A percentile compares a stretch with the other conserved stretches of the same genome.
These are phyloP conservation scores for Ilyonectria sp. DNA, from an alignment of 2,329 filamentous ascomycete species.

Conservation along the genomic window DNA sequence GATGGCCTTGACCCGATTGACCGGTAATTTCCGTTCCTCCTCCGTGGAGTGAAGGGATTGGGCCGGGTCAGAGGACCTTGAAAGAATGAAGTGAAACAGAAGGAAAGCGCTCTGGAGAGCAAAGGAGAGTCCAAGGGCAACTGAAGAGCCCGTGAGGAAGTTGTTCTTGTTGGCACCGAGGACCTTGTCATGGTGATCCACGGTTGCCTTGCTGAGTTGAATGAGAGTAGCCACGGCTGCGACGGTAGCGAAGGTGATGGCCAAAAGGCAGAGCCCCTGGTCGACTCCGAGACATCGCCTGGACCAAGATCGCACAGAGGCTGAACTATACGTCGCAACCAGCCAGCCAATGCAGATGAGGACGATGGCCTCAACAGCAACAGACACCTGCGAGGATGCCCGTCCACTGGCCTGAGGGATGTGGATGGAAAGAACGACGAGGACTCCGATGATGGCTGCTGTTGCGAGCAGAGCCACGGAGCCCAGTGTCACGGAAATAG, in stretches of 20 bases:
- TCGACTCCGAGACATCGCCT: slow-evolving; percentile 43
- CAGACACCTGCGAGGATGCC: slow-evolving; percentile 46
- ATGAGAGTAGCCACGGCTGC: slow-evolving; percentile 62
- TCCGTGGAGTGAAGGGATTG: slow-evolving; percentile 43
- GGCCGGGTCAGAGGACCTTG: slow-evolving; percentile 46
- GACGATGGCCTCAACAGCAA: slow-evolving; percentile 48
- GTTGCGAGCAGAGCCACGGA: slow-evolving; percentile 42
- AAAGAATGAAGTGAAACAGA: slow-evolving; percentile 59
- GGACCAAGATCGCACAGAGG: slow-evolving; percentile 43
- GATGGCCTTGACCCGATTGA: slow-evolving; percentile 64
- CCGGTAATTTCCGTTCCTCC: slow-evolving; percentile 40
- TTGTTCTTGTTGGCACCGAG: slow-evolving; percentile 39
- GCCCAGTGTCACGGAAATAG: slow-evolving; percentile 40
- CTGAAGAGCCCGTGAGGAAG: slow-evolving; percentile 62
- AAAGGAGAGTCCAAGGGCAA: slow-evolving; percentile 63
- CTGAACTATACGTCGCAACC: slow-evolving; percentile 53
- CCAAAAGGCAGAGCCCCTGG: slow-evolving; percentile 52
- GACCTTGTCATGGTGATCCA: slow-evolving; percentile 31
- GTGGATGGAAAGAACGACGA: slow-evolving; percentile 40
- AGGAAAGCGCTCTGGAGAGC: slow-evolving; percentile 65
- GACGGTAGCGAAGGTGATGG: slow-evolving; percentile 61
- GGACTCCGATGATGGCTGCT: slow-evolving; percentile 37
- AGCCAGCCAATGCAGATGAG: slow-evolving; percentile 46
- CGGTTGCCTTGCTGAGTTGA: slow-evolving; percentile 50
- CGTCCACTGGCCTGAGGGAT: slow-evolving; percentile 42